Evolutionary conservation across 2,329 filamentous ascomycete species (phyloP).

Genomic region (Ophiostoma pallidulum): DNA sequence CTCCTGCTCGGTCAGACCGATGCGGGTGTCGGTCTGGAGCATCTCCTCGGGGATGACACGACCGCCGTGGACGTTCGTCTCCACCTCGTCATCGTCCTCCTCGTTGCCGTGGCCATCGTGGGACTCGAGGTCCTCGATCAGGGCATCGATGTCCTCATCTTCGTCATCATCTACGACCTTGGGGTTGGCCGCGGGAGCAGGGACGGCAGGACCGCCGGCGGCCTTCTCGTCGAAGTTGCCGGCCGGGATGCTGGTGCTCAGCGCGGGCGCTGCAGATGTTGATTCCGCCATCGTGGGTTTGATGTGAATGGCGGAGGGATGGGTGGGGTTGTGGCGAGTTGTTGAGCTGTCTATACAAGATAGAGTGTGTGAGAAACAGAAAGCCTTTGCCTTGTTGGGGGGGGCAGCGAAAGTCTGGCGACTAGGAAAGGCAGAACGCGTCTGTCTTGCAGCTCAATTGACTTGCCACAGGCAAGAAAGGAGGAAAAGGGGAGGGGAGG

Average conservation of each 20-base stretch:
- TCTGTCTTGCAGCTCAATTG: conserved; percentile 14
- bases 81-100: conserved; percentile 51
- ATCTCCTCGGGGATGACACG: conserved; percentile 56
- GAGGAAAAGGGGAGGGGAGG: conserved; percentile 2
- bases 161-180: conserved; percentile 53
- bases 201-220: conserved; percentile 9
- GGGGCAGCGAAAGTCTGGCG: background rate
- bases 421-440: conserved; percentile 7
- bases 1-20: conserved; percentile 61
- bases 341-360: conserved; percentile 13
- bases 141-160: conserved; percentile 73
- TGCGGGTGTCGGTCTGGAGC: conserved; percentile 64
- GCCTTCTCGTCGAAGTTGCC: conserved; percentile 57
- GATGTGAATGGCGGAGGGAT: conserved; percentile 22
- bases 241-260: conserved; percentile 56
- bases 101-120: conserved; percentile 60
- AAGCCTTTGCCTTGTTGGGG: conserved; percentile 4
- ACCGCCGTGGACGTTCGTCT: conserved; percentile 38
- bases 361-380: conserved; percentile 11
- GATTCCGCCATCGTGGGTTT: conserved; percentile 42
- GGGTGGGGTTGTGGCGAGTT: conserved; percentile 11
- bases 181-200: conserved; percentile 29
- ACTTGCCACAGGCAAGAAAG: conserved; percentile 10
- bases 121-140: conserved; percentile 81
- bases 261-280: conserved; percentile 43